Base-by-base conservation (phyloP, 257 asterid species). In the Ehretia macrophylla region DNA sequence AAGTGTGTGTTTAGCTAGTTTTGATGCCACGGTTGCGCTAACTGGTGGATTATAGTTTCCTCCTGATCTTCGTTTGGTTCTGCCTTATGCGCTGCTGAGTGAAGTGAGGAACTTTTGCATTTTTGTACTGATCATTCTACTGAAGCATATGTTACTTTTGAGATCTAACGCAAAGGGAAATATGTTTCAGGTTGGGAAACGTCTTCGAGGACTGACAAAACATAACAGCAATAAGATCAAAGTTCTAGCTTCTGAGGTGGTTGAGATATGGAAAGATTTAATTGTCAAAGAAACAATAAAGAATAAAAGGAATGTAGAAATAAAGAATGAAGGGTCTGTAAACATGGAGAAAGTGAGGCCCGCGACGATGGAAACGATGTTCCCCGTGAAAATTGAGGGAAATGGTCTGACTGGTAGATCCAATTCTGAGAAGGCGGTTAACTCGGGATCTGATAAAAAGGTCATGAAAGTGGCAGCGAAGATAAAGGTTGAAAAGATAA, bases 161-260 rank as follows among this genome's bases (percentile, higher is more conserved):
- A 21, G 49, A 23, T 51, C 51, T 51, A 47, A 22, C 27, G 0
- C 54, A n/a, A 32, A 45, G 45, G 39, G 18, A 27, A 44, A 44
- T 44, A 50, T 35, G 67, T 71, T n/a, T 23, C 88, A 92, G 99
- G 85, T 92, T 22, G 99, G 99, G 21, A 92, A 92, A 75, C 81
- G 82, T 54, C 84, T 92, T 42, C 84, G 97, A 63, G 90, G 80
- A 46, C 81, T 92, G 70, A 86, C 97, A 17, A 92, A 93, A 74
- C 97, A 93, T 69, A 85, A 88, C 32, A 83, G 91, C 68, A 64
- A 72, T 54, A 83, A 72, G 78, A 93, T 93, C 69, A 84, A 86
- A 79, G 67, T 78, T 13, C 65, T 86, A 77, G 97, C 99, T 51
- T 66, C 88, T 53, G 96, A 89, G 27, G 87, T 88, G 49, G 83